phyloP scores from a whole-genome alignment of 2,329 filamentous ascomycete genomes.

The Ophiostoma angusticollis region DNA sequence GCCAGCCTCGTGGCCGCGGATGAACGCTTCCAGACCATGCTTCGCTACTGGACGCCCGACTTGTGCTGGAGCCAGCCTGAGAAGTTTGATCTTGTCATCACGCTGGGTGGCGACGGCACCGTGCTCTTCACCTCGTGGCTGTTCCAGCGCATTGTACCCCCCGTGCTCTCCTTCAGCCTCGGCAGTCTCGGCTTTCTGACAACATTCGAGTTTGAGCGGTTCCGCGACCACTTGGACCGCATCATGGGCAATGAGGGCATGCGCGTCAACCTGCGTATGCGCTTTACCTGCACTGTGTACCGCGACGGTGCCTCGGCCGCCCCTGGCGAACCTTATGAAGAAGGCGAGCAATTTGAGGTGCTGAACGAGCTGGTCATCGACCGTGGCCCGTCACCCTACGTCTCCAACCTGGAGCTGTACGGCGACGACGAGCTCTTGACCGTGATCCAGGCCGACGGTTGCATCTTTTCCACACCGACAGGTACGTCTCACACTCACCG shows the following conservation, averaged over 20 bases:
- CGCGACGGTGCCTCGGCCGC: conserved; percentile 38
- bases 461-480: conserved; percentile 94
- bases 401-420: conserved; percentile 92
- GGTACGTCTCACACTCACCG: conserved; percentile 28
- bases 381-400: conserved; percentile 88
- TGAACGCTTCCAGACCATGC: conserved; percentile 64
- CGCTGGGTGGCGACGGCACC: conserved; percentile 75
- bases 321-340: conserved; percentile 44
- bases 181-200: conserved; percentile 82
- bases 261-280: conserved; percentile 96
- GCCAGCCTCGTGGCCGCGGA: conserved; percentile 60
- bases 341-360: conserved; percentile 93
- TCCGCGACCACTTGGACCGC: conserved; percentile 73
- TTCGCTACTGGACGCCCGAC: conserved; percentile 93
- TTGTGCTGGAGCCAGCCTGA: conserved; percentile 90
- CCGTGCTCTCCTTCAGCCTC: conserved; percentile 71
- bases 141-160: conserved; percentile 81
- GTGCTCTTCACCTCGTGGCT: conserved; percentile 83
- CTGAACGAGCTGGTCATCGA: conserved; percentile 98
- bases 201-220: conserved; percentile 75
- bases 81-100: conserved; percentile 87
- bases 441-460: conserved; percentile 90
- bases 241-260: conserved; percentile 93
- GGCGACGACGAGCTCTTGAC: conserved; percentile 91
- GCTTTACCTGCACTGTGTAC: conserved; percentile 96